Base-by-base conservation (phyloP, 108 stramenopile species). In the Pelagomonas calceolata region DNA sequence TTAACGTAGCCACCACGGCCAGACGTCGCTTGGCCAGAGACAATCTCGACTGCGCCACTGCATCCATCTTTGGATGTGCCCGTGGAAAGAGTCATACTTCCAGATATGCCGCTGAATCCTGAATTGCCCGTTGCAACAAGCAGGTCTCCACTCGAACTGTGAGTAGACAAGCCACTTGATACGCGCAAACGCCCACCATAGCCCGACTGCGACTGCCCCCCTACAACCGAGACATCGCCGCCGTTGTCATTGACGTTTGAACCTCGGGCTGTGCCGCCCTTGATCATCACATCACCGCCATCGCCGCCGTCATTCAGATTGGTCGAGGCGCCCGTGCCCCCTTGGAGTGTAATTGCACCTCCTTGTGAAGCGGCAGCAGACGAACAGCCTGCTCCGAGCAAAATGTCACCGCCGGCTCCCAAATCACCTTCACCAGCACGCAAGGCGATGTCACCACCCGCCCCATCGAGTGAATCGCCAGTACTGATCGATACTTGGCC, bases 301-400 rank as follows among this genome's bases (percentile, higher is more conserved):
- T 84, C 72, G 17, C 88, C 88, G 44, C 88, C 88, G 35, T 82
- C 84, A 4, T n/a, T 72, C 17, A 73, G 45, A 35, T 83, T 79
- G 18, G 79, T 39, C 68, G 72, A 81, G 21, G 78, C 71, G 12
- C 72, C 82, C 35, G 69, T 66, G 18, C 78, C 78, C 18, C 78
- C 78, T 21, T 30, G 34, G 39, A 79, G 68, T 4, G 17, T 30
- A 9, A 79, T 73, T 0, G 12, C 29, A 4, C 78, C 78, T 18
- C 78, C 78, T 21, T 26, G 16, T 15, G 67, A 36, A 5, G 66
- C 66, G 7, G 35, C 31, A 32, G 77, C 77, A 5, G 36, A 35
- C 14, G 77, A 73, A 7, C 39, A 30, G 15, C 81, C 81, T 9
- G 80, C 80, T 3, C 26, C 31, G 0, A 82, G 14, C 21, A 12